phyloP scores from a whole-genome alignment of 371 early-diverging fungal genomes.

The Mucor indicus region DNA sequence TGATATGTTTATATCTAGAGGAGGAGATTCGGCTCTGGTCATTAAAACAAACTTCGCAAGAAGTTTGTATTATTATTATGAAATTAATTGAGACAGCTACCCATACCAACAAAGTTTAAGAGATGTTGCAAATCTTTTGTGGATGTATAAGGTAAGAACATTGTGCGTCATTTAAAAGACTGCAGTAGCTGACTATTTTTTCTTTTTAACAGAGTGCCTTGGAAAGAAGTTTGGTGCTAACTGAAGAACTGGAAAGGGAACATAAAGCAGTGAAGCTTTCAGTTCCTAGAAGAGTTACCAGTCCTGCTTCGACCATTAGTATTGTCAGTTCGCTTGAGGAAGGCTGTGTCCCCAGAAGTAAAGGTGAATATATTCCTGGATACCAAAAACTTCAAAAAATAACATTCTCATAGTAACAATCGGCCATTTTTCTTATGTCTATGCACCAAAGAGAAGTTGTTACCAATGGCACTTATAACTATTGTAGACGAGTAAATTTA shows the following conservation, averaged over 20 bases:
- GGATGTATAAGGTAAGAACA: constrained; percentile 9
- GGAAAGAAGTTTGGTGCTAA: background rate
- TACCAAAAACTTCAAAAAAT: constrained; percentile 1
- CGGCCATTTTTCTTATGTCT: no score
- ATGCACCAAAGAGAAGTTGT: no score
- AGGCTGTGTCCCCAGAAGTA: constrained; percentile 6
- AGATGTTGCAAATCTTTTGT: constrained; percentile 5
- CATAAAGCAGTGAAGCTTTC: background rate
- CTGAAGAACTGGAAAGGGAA: constrained; percentile 4
- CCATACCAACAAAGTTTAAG: constrained; percentile 5
- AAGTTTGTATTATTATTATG: constrained; percentile 10
- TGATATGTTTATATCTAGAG: constrained; percentile 4
- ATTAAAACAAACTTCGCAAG: constrained; percentile 6
- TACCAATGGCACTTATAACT: no score
- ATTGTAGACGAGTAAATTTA: no score
- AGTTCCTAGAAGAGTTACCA: constrained; percentile 1
- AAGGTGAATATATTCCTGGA: constrained; percentile 9
- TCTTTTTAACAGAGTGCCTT: constrained; percentile 1
- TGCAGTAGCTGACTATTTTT: constrained; percentile 4
- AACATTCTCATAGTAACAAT: background rate
- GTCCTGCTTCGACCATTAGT: constrained; percentile 1
- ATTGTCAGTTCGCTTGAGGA: constrained; percentile 2
- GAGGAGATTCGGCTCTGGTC: constrained; percentile 9
- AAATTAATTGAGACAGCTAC: constrained; percentile 1
- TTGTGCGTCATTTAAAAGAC: background rate